These are phyloP conservation scores for Selaginella moellendorffii DNA, from an alignment of 75 land plant species.

Conservation along the genomic window DNA sequence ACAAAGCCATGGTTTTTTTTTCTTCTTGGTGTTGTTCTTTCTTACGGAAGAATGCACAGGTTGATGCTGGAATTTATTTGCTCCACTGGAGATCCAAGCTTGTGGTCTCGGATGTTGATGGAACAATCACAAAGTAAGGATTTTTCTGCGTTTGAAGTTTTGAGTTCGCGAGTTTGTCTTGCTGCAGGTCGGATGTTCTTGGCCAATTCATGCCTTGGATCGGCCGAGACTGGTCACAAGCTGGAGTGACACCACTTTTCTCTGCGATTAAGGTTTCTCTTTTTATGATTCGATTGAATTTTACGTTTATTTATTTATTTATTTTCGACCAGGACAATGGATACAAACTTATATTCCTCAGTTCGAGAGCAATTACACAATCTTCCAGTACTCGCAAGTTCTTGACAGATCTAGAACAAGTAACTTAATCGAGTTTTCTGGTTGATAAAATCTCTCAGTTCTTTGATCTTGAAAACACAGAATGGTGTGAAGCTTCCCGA, in stretches of 20 bases:
- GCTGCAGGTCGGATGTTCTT: slow-evolving; percentile 89
- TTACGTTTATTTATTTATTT: not conserved
- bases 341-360: slow-evolving; percentile 78
- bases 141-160: not conserved
- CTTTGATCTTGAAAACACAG: slow-evolving; percentile 23
- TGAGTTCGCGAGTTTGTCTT: not conserved
- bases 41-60: slow-evolving; percentile 34
- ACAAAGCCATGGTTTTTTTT: not conserved
- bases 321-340: slow-evolving; percentile 79
- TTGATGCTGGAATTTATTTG: slow-evolving; percentile 92
- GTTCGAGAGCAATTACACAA: slow-evolving; percentile 96
- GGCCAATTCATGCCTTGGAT: slow-evolving; percentile 97
- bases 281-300: not conserved
- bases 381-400: slow-evolving; percentile 84
- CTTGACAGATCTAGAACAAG: slow-evolving; percentile 83
- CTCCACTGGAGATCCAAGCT: slow-evolving; percentile 95
- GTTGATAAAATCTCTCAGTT: not conserved
- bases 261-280: slow-evolving; percentile 89
- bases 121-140: slow-evolving; percentile 82
- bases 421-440: slow-evolving; percentile 5
- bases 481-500: slow-evolving; percentile 93
- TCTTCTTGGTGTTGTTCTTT: not conserved
- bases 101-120: slow-evolving; percentile 98
- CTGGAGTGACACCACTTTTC: slow-evolving; percentile 85
- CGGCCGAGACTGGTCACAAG: slow-evolving; percentile 92